Conservation (phyloP, 164 flowering plant species). For the Protea cynaroides region DNA sequence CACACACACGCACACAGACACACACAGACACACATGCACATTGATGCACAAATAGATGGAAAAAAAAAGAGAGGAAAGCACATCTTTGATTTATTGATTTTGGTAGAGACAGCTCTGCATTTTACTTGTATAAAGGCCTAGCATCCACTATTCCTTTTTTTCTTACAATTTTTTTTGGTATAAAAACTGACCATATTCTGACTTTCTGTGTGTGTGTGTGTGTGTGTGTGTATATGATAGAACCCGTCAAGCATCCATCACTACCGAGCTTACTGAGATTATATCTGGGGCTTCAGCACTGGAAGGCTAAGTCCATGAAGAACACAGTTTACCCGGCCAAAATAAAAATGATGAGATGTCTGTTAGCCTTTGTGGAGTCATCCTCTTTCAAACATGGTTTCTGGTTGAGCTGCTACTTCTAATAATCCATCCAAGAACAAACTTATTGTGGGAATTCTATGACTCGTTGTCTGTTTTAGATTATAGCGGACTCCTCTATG, state of each 20-base stretch:
- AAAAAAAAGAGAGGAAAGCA: neutral
- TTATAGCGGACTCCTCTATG: neutral
- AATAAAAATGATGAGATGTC: slow-evolving; percentile 4
- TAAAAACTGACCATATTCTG: slow-evolving; percentile 1
- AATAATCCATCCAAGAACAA: neutral
- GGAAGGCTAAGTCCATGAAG: slow-evolving; percentile 38
- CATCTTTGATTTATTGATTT: too few species aligned
- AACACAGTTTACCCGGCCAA: neutral
- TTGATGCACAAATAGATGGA: too few species aligned
- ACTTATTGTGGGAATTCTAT: too few species aligned
- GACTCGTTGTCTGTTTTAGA: neutral
- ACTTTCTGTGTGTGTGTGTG: slow-evolving; percentile 8
- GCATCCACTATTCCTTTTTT: too few species aligned
- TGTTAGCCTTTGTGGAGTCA: neutral
- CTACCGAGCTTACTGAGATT: slow-evolving; percentile 89
- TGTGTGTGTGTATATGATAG: too few species aligned
- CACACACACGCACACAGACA: too few species aligned
- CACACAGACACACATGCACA: too few species aligned
- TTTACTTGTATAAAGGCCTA: too few species aligned
- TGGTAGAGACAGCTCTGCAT: too few species aligned
- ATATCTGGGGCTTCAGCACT: slow-evolving; percentile 95
- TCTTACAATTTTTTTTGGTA: too few species aligned
- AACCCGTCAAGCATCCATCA: slow-evolving; percentile 96
- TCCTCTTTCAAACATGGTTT: neutral
- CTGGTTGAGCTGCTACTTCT: neutral